Conservation (phyloP, 345 rosid species). For the Hypericum androsaemum region DNA sequence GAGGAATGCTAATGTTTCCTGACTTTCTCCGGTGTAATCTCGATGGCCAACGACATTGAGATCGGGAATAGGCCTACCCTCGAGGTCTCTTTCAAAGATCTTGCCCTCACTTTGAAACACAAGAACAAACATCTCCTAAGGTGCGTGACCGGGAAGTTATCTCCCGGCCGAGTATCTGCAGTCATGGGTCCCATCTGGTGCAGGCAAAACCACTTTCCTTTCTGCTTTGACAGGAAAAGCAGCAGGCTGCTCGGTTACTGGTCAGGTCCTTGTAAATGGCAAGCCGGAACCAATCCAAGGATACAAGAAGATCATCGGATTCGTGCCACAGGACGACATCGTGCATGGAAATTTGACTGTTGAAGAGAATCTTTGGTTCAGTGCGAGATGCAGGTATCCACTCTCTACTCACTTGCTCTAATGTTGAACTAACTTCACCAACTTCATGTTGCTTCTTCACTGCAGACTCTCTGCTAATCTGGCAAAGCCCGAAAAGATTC, state of each 20-base stretch:
- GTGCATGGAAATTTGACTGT: slow-evolving; percentile 98
- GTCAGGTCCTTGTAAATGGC: slow-evolving; percentile 76
- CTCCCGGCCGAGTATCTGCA: slow-evolving; percentile 85
- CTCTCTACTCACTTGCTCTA: slow-evolving; percentile 1
- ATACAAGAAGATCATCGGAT: slow-evolving; percentile 84
- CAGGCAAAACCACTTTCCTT: slow-evolving; percentile 94
- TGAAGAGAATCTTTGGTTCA: slow-evolving; percentile 97
- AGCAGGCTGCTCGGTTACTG: slow-evolving; percentile 61
- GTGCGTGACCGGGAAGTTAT: slow-evolving; percentile 81
- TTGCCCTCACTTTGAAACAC: slow-evolving; percentile 63
- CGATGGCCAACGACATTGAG: slow-evolving; percentile 65
- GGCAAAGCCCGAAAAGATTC: slow-evolving; percentile 68
- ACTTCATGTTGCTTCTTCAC: slow-evolving; percentile 4
- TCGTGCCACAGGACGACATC: slow-evolving; percentile 96
- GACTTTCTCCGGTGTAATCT: slow-evolving; percentile 83
- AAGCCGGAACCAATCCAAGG: slow-evolving; percentile 71
- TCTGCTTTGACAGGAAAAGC: slow-evolving; percentile 89
- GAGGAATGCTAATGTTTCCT: too few relatives aligned
- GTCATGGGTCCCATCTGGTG: slow-evolving; percentile 99
- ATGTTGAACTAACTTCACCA: neutral
- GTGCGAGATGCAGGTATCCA: slow-evolving; percentile 92
- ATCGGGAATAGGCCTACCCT: slow-evolving; percentile 62
- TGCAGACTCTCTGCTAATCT: slow-evolving; percentile 67
- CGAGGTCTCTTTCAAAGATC: slow-evolving; percentile 78
- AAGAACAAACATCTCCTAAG: slow-evolving; percentile 79